These are phyloP conservation scores for Scytalidium sp. DNA, from an alignment of 2,329 filamentous ascomycete genomes.

Conservation along the genomic window DNA sequence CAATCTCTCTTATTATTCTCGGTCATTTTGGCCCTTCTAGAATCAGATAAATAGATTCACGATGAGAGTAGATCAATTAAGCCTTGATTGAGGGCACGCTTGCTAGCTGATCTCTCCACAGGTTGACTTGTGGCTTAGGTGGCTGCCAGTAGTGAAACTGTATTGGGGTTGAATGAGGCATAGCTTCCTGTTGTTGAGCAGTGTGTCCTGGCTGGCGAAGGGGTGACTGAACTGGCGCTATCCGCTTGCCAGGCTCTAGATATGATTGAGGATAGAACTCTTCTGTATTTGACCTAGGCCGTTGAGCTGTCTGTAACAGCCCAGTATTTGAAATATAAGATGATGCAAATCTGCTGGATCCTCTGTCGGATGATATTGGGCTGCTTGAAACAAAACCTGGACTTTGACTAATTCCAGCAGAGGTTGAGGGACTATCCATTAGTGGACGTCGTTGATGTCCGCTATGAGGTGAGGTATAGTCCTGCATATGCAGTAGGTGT, in stretches of 20 bases:
- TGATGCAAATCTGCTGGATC: slow-evolving; percentile 23
- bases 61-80: slow-evolving; percentile 25
- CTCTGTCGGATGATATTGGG: slow-evolving; percentile 28
- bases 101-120: slow-evolving; percentile 59
- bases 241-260: slow-evolving; percentile 34
- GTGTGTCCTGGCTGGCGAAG: slow-evolving; percentile 43
- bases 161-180: slow-evolving; percentile 64
- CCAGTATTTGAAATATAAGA: slow-evolving; percentile 21
- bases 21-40: too few relatives aligned
- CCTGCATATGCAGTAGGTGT: slow-evolving; percentile 42
- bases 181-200: slow-evolving; percentile 39
- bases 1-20: too few relatives aligned
- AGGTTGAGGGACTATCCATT: slow-evolving; percentile 26
- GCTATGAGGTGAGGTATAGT: slow-evolving; percentile 49
- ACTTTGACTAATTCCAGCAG: slow-evolving; percentile 19
- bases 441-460: slow-evolving; percentile 51
- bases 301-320: slow-evolving; percentile 25
- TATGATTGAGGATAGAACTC: slow-evolving; percentile 34
- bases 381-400: slow-evolving; percentile 26
- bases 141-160: slow-evolving; percentile 95
- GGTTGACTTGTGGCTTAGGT: slow-evolving; percentile 61
- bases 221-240: slow-evolving; percentile 44
- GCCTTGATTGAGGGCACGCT: slow-evolving; percentile 66
- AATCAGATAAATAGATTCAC: too few relatives aligned
- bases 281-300: slow-evolving; percentile 40